Evolutionary conservation across 768 basidiomycete species (phyloP).

Genomic region (Stropharia rugosoannulata): DNA sequence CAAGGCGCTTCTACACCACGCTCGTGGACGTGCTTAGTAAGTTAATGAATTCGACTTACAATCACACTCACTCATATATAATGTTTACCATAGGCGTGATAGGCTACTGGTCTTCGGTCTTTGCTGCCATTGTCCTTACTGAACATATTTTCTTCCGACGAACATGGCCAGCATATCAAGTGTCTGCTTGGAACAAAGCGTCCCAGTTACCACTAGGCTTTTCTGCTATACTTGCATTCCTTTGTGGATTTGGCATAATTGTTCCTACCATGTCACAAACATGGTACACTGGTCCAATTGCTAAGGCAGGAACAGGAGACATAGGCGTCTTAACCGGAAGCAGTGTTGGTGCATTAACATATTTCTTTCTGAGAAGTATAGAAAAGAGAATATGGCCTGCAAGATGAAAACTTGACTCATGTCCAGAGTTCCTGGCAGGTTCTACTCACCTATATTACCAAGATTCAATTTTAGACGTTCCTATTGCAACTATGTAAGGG

Average conservation of each 20-base stretch:
- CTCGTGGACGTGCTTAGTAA: constrained; percentile 66
- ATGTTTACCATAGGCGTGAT: constrained; percentile 30
- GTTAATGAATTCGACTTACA: constrained; percentile 19
- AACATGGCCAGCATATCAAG: constrained; percentile 44
- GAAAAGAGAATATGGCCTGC: constrained; percentile 28
- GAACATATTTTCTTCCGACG: constrained; percentile 71
- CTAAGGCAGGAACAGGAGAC: constrained; percentile 57
- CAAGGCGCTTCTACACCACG: constrained; percentile 59
- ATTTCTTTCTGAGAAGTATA: constrained; percentile 43
- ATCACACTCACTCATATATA: not conserved
- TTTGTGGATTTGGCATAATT: constrained; percentile 52
- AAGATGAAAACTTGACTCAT: constrained; percentile 1
- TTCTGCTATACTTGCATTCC: constrained; percentile 55
- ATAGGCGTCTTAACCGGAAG: constrained; percentile 70
- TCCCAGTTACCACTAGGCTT: constrained; percentile 56
- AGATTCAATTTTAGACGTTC: too few species aligned
- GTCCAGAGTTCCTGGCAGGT: not conserved
- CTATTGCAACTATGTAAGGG: too few species aligned
- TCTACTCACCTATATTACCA: too few species aligned
- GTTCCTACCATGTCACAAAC: constrained; percentile 70
- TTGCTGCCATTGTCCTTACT: constrained; percentile 54
- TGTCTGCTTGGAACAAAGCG: constrained; percentile 55
- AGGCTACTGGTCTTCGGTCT: constrained; percentile 62
- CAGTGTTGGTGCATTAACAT: constrained; percentile 42
- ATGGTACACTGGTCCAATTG: constrained; percentile 73